Evolutionary conservation across 73 alveolate species (phyloP), one percentile per base, ranked within the genome.

Genomic region (Effrenium voratum): DNA sequence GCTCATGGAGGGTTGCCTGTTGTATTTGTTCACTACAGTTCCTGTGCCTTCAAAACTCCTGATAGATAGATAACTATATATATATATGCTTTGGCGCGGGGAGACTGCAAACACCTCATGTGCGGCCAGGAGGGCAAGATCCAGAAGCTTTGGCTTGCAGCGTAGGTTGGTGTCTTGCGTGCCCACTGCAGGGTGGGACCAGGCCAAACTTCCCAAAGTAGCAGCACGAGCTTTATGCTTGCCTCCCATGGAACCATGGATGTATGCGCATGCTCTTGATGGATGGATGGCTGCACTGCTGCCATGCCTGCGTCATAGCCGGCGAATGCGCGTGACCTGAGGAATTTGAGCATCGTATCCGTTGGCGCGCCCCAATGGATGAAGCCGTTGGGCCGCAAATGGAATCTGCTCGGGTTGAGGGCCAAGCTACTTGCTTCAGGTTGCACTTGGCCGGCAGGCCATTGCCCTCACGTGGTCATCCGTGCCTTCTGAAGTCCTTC

Each of bases 291-390:
- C n/a, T n/a, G n/a, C n/a, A n/a, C n/a, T n/a, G n/a, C n/a, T n/a
- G n/a, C n/a, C n/a, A n/a, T n/a, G n/a, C n/a, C n/a, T n/a, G n/a
- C n/a, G n/a, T n/a, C n/a, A n/a, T n/a, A n/a, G n/a, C n/a, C n/a
- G n/a, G n/a, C n/a, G n/a, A n/a, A n/a, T n/a, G n/a, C 26, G 26
- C 8, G 63, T 52, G 26, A 19, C 19, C 90, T 41, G n/a, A 90
- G 97, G 97, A 90, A 90, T 68, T 41, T 68, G 50, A 90, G 88
- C 75, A 90, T 90, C 44, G 97, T 90, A 46, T 90, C 97, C 73
- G 36, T 79, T 60, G 57, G 86, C 15, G 97, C 97, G 3, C 97
- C 97, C 0, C 86, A 90, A 6, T 90, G 97, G 97, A 90, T 90
- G 97, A 90, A 90, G 97, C 0, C n/a, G 30, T 75, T 40, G n/a